These are phyloP conservation scores for Picea abies DNA, from an alignment of 83 land plant genomes.

Conservation along the genomic window DNA sequence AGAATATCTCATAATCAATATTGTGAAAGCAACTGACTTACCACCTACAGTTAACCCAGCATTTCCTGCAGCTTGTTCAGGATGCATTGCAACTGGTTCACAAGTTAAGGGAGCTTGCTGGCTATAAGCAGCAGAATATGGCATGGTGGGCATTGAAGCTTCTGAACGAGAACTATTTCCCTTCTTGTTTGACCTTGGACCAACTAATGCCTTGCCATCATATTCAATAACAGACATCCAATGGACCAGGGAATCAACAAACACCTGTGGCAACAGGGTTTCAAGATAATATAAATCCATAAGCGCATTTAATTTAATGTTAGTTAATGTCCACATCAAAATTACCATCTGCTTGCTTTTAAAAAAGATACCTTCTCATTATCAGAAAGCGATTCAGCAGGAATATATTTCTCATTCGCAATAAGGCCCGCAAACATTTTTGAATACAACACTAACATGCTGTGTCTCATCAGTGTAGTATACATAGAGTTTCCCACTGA, in stretches of 20 bases:
- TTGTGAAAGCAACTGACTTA: too few species aligned
- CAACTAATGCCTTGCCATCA: too few species aligned
- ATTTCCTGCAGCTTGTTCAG: too few species aligned
- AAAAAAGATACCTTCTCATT: constrained; percentile 61
- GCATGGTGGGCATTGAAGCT: too few species aligned
- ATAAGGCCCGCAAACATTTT: constrained; percentile 80
- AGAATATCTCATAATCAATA: too few species aligned
- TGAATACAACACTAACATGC: constrained; percentile 76
- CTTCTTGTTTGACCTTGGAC: too few species aligned
- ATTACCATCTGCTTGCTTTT: too few species aligned
- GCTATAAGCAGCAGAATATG: too few species aligned
- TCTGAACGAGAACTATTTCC: too few species aligned
- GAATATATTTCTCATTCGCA: constrained; percentile 43
- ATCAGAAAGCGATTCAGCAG: constrained; percentile 78
- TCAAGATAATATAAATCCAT: neutral
- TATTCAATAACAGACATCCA: constrained; percentile 82
- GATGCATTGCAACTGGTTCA: too few species aligned
- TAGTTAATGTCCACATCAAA: neutral
- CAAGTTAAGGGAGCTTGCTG: too few species aligned
- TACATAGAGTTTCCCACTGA: constrained; percentile 77
- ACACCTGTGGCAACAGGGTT: constrained; percentile 44
- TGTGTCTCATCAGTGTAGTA: constrained; percentile 49
- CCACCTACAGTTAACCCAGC: too few species aligned
- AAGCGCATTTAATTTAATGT: neutral
- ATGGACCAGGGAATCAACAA: constrained; percentile 80